phyloP scores from a whole-genome alignment of 2,329 filamentous ascomycete species.

The Geosmithia putterillii region DNA sequence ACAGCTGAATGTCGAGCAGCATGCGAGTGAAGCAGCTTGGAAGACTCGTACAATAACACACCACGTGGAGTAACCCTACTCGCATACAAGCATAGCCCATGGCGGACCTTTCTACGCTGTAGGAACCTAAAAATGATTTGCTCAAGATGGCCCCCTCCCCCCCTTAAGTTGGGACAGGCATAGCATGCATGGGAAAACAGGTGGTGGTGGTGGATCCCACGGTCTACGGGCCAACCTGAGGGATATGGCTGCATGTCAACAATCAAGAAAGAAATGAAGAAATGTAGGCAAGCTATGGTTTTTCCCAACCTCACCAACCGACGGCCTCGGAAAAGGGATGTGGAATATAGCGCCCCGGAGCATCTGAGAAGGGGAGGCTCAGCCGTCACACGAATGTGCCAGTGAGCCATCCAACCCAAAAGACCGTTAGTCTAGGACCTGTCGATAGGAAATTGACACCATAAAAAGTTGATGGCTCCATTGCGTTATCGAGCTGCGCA shows the following conservation, averaged over 20 bases:
- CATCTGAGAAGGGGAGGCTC: constrained; percentile 48
- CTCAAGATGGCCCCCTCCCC: no score
- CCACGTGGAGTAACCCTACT: no score
- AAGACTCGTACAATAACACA: no score
- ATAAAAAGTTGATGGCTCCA: constrained; percentile 65
- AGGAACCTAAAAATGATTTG: no score
- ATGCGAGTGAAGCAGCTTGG: no score
- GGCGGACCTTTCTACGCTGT: no score
- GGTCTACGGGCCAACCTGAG: constrained; percentile 13
- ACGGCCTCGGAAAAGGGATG: constrained; percentile 82
- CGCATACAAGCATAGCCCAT: no score
- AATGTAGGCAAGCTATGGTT: constrained; percentile 71
- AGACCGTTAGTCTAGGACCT: constrained; percentile 74
- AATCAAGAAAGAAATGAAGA: not conserved
- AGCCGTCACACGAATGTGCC: constrained; percentile 28
- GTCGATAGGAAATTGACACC: constrained; percentile 89
- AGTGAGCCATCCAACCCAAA: constrained; percentile 50
- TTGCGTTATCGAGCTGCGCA: constrained; percentile 75
- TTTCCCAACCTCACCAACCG: constrained; percentile 79
- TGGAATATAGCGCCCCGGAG: constrained; percentile 73
- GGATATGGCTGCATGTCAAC: constrained; percentile 6
- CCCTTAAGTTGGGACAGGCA: no score
- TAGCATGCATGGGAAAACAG: no score
- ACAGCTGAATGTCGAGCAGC: no score
- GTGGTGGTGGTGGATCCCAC: constrained; percentile 39